Conservation (phyloP, 2,329 filamentous ascomycete genomes). For the Phaeosphaeria sp. region DNA sequence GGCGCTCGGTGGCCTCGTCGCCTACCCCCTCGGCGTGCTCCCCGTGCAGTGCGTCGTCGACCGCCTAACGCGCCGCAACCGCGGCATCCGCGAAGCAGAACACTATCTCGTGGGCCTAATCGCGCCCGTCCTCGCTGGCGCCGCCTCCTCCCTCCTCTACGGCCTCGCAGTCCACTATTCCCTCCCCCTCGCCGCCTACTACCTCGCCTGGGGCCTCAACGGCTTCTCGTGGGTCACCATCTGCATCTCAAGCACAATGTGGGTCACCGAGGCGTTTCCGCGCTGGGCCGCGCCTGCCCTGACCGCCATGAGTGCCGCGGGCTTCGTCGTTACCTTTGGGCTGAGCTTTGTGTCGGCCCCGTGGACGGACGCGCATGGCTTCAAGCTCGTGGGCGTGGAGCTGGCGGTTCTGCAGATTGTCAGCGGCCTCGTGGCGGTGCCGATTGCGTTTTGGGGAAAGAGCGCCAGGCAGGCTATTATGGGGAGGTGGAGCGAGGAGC, state of each 20-base stretch:
- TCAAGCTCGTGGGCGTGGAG: conserved; percentile 40
- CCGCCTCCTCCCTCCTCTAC: conserved; percentile 30
- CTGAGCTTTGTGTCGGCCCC: conserved; percentile 31
- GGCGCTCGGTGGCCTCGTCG: conserved; percentile 26
- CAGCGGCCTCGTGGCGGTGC: conserved; percentile 30
- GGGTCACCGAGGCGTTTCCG: conserved; percentile 43
- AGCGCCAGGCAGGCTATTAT: conserved; percentile 34
- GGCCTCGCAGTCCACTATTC: conserved; percentile 27
- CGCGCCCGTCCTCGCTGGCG: conserved; percentile 30
- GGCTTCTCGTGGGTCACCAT: conserved; percentile 34
- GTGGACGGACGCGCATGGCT: conserved; percentile 35
- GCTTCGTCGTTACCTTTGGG: conserved; percentile 28
- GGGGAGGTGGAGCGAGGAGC: conserved; percentile 33
- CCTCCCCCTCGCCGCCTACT: conserved; percentile 23
- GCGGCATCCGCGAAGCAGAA: conserved; percentile 39
- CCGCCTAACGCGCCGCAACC: conserved; percentile 30
- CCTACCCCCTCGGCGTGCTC: conserved; percentile 17
- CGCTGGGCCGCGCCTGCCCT: conserved; percentile 41
- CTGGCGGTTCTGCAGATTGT: conserved; percentile 45
- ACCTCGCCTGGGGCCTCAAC: conserved; percentile 36
- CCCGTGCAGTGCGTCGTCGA: conserved; percentile 19
- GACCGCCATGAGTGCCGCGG: conserved; percentile 30
- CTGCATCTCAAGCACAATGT: conserved; percentile 34
- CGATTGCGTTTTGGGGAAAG: conserved; percentile 42
- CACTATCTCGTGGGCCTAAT: conserved; percentile 40